Evolutionary conservation across 2,329 filamentous ascomycete species (phyloP).

Genomic region (Ophiostoma populinum): DNA sequence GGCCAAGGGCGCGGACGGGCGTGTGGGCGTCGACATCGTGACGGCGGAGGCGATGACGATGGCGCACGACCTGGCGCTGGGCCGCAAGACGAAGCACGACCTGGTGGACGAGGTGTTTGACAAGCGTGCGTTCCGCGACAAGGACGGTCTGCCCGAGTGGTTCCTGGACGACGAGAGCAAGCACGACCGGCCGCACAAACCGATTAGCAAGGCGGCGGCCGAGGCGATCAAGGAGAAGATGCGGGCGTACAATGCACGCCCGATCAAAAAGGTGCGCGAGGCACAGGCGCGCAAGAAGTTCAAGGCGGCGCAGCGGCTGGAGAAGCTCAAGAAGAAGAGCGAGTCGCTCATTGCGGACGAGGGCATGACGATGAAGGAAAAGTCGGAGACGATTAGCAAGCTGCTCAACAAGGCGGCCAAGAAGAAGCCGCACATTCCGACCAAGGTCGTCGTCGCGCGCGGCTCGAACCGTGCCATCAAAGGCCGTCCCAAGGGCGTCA

Average conservation of each 20-base stretch:
- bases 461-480: constrained; percentile 72
- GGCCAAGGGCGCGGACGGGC: constrained; percentile 39
- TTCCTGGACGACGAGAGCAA: constrained; percentile 82
- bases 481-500: constrained; percentile 69
- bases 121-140: constrained; percentile 77
- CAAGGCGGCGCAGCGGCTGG: constrained; percentile 74
- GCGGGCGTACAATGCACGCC: constrained; percentile 80
- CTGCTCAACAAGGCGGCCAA: constrained; percentile 67
- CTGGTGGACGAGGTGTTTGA: constrained; percentile 87
- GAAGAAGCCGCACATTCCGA: constrained; percentile 69
- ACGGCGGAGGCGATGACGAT: constrained; percentile 99
- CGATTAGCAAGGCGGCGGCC: constrained; percentile 82
- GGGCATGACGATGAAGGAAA: constrained; percentile 88
- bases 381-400: constrained; percentile 67
- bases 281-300: constrained; percentile 95
- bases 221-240: constrained; percentile 87
- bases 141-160: constrained; percentile 89
- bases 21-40: constrained; percentile 75
- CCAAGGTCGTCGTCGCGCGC: constrained; percentile 77
- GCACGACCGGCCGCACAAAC: constrained; percentile 71
- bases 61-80: constrained; percentile 78
- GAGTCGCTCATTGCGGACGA: constrained; percentile 78
- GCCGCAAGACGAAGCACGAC: constrained; percentile 62
- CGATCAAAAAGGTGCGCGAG: constrained; percentile 98
- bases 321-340: constrained; percentile 96